Conservation (phyloP, 768 basidiomycete genomes). For the Termitomyces sp. region DNA sequence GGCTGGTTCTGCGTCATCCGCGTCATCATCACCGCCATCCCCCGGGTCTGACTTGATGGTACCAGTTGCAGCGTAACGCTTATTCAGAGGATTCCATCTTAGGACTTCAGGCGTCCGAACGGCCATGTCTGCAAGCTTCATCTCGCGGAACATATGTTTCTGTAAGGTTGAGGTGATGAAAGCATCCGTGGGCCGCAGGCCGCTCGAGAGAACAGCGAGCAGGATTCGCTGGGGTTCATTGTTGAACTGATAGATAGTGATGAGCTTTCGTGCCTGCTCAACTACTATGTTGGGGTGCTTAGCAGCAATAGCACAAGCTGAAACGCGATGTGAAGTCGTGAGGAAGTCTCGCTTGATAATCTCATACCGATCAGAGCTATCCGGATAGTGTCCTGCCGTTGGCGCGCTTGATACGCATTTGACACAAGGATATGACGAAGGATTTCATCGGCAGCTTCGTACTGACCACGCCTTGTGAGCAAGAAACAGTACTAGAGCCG, state of each 20-base stretch:
- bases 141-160: slow-evolving; percentile 79
- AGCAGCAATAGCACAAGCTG: slow-evolving; percentile 70
- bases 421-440: slow-evolving; percentile 71
- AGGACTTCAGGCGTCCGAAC: slow-evolving; percentile 55
- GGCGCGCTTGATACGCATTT: slow-evolving; percentile 60
- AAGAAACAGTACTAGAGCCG: slow-evolving; percentile 64
- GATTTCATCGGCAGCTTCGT: slow-evolving; percentile 66
- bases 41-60: slow-evolving; percentile 32
- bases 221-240: slow-evolving; percentile 82
- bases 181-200: slow-evolving; percentile 62
- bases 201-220: slow-evolving; percentile 65
- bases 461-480: slow-evolving; percentile 55
- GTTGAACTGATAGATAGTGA: slow-evolving; percentile 75
- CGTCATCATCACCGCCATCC: slow-evolving; percentile 29
- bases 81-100: slow-evolving; percentile 54
- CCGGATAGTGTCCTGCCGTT: slow-evolving; percentile 64
- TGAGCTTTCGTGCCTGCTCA: slow-evolving; percentile 72
- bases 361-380: slow-evolving; percentile 66
- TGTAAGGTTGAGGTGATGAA: slow-evolving; percentile 77
- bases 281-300: slow-evolving; percentile 53
- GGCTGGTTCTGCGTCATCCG: slow-evolving; percentile 18
- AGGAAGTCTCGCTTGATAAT: not conserved
- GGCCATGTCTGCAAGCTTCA: slow-evolving; percentile 62
- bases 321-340: not conserved
- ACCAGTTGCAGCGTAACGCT: slow-evolving; percentile 46